Percentiles rank a stretch among this genome's conserved stretches.
Conservation (phyloP, 2,329 filamentous ascomycete genomes). For the Penicillium sp. region DNA sequence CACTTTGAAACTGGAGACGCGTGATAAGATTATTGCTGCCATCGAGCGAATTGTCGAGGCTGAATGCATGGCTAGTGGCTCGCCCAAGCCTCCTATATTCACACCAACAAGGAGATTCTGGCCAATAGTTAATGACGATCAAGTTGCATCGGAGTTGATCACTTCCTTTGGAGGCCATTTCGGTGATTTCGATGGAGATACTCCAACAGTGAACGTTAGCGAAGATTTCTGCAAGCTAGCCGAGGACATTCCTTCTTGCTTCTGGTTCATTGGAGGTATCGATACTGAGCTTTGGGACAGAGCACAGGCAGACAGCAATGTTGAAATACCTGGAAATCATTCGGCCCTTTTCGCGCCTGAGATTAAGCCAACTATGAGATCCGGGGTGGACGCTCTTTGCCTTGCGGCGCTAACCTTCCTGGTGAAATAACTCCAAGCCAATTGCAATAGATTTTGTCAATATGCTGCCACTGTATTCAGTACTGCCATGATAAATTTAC, state of each 20-base stretch:
- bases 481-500: too few relatives aligned
- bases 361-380: conserved; percentile 59
- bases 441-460: neutral
- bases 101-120: conserved; percentile 55
- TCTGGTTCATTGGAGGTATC: conserved; percentile 60
- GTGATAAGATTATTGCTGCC: conserved; percentile 50
- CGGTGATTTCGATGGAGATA: conserved; percentile 36
- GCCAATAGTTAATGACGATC: conserved; percentile 54
- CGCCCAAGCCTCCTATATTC: conserved; percentile 51
- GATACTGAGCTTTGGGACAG: conserved; percentile 55
- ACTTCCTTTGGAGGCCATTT: conserved; percentile 53
- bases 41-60: conserved; percentile 59
- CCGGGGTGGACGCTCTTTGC: conserved; percentile 55
- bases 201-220: conserved; percentile 40
- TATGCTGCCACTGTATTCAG: neutral
- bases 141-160: conserved; percentile 47
- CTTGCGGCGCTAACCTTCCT: conserved; percentile 52
- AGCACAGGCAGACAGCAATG: conserved; percentile 44
- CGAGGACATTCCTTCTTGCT: conserved; percentile 53
- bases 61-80: conserved; percentile 55
- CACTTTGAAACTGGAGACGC: conserved; percentile 48
- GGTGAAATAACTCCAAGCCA: conserved; percentile 9
- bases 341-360: conserved; percentile 61
- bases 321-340: conserved; percentile 61
- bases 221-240: conserved; percentile 64